Evolutionary conservation across 768 basidiomycete species (phyloP), one percentile per base, ranked within the genome.

Genomic region (Leccinum variicolor): DNA sequence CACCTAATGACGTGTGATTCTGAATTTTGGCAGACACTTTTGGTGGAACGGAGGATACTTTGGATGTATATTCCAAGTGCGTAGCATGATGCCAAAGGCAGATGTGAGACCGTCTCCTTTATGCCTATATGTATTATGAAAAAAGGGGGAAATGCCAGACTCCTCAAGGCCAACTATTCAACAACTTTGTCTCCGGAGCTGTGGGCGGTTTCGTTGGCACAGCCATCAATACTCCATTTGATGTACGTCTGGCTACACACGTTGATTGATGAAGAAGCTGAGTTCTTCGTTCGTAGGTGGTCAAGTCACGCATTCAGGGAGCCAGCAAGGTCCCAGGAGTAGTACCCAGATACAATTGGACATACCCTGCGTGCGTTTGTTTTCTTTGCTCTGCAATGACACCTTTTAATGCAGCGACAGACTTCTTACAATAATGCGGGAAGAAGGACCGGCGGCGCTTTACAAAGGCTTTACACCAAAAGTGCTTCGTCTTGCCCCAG

Each of bases 31-130:
- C 49, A 91, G 89, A 66, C 92, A 94, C 65, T 64, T 92, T 29
- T 88, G 85, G 81, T 95, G 90, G 92, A 92, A 98, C 66, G 96
- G 93, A 33, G 96, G 96, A 10, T 98, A 94, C 79, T 99, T 99
- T 61, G 91, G 90, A 23, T 83, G 85, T 55, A 98, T 99, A 68
- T 89, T 87, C 79, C 89, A 92, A 74, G 87, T 97, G 50, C 84
- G 86, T 57, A 67, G 79, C 2, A 60, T 93, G 62, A 75, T 99
- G 31, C 94, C 96, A 31, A 93, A 92, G 69, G 82, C 96, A 11
- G 83, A 92, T 75, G 95, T 92, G 64, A 55, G 79, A 66, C 13
- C 11, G n/a, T 43, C 19, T 28, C 26, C 6, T 29, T 52, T 25
- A 11, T 31, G 29, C 52, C 14, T 19, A 25, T 41, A 34, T 5